Conservation (phyloP, 129 eudicot species). For the Lactuca saligna region DNA sequence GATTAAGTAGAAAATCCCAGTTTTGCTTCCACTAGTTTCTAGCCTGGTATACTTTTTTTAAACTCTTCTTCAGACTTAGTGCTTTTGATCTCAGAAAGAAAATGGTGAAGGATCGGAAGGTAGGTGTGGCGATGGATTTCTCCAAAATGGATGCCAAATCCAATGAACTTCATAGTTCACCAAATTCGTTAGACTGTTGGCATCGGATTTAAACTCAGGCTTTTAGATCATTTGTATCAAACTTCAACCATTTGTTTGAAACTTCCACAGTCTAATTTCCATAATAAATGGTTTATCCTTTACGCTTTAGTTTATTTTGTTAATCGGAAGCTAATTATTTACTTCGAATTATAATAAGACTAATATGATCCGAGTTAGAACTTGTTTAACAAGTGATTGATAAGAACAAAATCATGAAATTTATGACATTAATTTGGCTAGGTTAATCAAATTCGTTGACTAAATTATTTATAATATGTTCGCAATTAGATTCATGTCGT, state of each 20-base stretch:
- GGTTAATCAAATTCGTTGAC: background rate
- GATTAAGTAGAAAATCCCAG: constrained; percentile 13
- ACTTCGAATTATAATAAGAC: background rate
- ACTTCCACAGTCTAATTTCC: background rate
- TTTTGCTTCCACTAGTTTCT: constrained; percentile 12
- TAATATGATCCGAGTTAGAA: background rate
- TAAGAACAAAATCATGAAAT: background rate
- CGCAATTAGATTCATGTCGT: constrained; percentile 55
- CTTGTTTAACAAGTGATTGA: background rate
- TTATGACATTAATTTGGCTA: background rate
- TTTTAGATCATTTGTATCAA: background rate
- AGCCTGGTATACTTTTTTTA: background rate
- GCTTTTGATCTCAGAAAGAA: constrained; percentile 14
- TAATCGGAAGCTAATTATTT: too few relatives aligned
- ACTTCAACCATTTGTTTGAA: background rate
- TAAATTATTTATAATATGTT: constrained; percentile 2
- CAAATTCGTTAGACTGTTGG: background rate
- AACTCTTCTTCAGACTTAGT: background rate
- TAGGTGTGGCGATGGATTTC: constrained; percentile 95
- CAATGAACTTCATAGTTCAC: background rate
- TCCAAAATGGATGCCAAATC: constrained; percentile 41
- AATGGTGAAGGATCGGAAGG: constrained; percentile 72
- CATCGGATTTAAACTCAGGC: background rate
- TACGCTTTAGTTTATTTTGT: too few relatives aligned
- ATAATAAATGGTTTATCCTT: background rate